A percentile compares a stretch with the other conserved stretches of the same genome.
phyloP scores from a whole-genome alignment of 345 rosid genomes.

The Camelina laxa region DNA sequence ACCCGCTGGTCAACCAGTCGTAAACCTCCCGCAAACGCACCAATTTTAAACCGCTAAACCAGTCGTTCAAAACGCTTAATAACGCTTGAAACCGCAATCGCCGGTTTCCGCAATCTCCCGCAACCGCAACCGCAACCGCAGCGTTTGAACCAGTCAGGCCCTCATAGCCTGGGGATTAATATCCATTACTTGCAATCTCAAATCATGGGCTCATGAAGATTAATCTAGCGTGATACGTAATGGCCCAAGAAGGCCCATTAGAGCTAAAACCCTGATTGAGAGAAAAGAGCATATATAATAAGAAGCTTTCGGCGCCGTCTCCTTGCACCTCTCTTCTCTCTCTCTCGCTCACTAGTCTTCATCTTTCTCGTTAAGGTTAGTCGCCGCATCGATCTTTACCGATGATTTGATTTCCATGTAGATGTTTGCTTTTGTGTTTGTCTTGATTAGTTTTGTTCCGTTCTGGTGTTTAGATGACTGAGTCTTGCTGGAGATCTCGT shows the following conservation, averaged over 20 bases:
- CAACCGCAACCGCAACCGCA: too few species aligned
- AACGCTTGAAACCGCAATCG: too few species aligned
- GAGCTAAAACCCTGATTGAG: too few species aligned
- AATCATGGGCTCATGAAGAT: too few species aligned
- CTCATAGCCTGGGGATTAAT: too few species aligned
- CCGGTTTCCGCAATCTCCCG: too few species aligned
- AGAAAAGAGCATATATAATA: background rate
- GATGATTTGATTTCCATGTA: background rate
- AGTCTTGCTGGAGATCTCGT: background rate
- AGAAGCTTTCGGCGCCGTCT: conserved; percentile 9
- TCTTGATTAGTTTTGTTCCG: background rate
- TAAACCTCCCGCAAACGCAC: too few species aligned
- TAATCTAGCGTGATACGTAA: background rate
- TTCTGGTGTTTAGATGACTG: background rate
- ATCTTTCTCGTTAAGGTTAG: conserved; percentile 10
- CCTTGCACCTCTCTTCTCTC: conserved; percentile 22
- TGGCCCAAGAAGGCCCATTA: background rate
- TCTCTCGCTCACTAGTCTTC: background rate
- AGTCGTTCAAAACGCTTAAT: too few species aligned
- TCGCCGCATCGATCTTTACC: background rate
- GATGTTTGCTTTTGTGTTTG: background rate
- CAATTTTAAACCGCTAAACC: too few species aligned
- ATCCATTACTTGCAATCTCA: conserved; percentile 30
- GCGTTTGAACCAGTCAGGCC: too few species aligned
- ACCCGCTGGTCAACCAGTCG: too few species aligned